These are phyloP conservation scores for Nitzschia inconspicua DNA, from an alignment of 108 stramenopile genomes.

Conservation along the genomic window DNA sequence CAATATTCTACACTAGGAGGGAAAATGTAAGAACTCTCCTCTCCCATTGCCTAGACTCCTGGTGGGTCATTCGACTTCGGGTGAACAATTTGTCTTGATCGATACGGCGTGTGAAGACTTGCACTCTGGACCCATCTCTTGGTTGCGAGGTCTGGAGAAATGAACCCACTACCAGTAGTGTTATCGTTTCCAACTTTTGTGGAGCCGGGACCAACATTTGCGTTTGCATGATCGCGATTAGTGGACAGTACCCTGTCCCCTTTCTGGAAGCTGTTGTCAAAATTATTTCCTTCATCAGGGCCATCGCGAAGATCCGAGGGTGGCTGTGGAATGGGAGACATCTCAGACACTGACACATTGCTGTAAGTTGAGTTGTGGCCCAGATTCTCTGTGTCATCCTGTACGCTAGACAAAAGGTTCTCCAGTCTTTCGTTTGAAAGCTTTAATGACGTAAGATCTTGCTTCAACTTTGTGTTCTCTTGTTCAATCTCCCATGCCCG, in stretches of 20 bases:
- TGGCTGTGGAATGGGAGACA: neutral
- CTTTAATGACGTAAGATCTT: conserved; percentile 60
- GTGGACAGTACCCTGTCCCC: neutral
- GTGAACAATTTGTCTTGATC: no score
- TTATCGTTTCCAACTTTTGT: no score
- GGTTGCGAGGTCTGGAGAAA: neutral
- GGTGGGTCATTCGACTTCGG: no score
- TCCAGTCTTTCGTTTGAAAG: conserved; percentile 55
- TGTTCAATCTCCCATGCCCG: conserved; percentile 71
- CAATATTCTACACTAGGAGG: no score
- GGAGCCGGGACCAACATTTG: neutral
- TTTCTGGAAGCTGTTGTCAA: neutral
- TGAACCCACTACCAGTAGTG: neutral
- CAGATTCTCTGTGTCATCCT: neutral
- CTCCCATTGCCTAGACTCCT: no score
- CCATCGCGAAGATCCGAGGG: neutral
- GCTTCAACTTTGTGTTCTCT: conserved; percentile 55
- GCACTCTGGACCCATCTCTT: neutral
- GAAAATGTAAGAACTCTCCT: no score
- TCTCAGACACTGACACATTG: neutral
- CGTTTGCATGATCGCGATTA: neutral
- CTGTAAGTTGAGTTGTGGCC: neutral
- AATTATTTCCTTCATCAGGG: neutral
- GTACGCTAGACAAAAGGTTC: neutral
- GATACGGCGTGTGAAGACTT: neutral